phyloP scores from a whole-genome alignment of 768 basidiomycete species.

The Boletus huronensis region DNA sequence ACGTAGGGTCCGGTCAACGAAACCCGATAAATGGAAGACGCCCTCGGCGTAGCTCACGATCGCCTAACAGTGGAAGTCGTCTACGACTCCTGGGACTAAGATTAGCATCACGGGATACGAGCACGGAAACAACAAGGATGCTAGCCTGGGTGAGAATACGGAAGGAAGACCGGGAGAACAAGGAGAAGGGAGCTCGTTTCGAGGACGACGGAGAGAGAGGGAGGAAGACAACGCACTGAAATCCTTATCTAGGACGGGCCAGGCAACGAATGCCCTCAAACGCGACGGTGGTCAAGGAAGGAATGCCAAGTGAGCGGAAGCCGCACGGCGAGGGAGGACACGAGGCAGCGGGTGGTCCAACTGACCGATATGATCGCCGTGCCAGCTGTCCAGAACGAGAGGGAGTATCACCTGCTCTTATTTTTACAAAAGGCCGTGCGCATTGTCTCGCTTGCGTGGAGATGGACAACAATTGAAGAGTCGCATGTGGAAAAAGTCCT shows the following conservation, averaged over 20 bases:
- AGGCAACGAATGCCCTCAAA: constrained; percentile 1
- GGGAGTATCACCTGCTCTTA: not conserved
- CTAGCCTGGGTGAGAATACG: not conserved
- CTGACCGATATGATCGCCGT: constrained; percentile 4
- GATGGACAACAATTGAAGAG: not conserved
- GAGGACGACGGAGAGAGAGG: not conserved
- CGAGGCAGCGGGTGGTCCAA: constrained; percentile 14
- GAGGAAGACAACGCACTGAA: constrained; percentile 1
- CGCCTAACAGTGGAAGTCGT: constrained; percentile 4
- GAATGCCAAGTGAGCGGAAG: not conserved
- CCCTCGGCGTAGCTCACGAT: constrained; percentile 16
- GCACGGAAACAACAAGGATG: constrained; percentile 8
- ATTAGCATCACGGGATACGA: constrained; percentile 7
- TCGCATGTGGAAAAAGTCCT: not conserved
- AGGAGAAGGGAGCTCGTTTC: not conserved
- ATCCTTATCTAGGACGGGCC: constrained; percentile 10
- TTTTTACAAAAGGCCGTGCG: not conserved
- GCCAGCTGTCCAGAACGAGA: not conserved
- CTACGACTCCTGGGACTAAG: constrained; percentile 3
- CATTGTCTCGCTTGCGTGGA: not conserved
- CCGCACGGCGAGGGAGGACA: constrained; percentile 15
- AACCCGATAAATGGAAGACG: constrained; percentile 14
- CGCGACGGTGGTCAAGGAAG: constrained; percentile 1
- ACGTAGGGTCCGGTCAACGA: constrained; percentile 24
- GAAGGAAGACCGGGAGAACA: not conserved